Conservation (phyloP, 768 basidiomycete species). For the Tylopilus balloui region DNA sequence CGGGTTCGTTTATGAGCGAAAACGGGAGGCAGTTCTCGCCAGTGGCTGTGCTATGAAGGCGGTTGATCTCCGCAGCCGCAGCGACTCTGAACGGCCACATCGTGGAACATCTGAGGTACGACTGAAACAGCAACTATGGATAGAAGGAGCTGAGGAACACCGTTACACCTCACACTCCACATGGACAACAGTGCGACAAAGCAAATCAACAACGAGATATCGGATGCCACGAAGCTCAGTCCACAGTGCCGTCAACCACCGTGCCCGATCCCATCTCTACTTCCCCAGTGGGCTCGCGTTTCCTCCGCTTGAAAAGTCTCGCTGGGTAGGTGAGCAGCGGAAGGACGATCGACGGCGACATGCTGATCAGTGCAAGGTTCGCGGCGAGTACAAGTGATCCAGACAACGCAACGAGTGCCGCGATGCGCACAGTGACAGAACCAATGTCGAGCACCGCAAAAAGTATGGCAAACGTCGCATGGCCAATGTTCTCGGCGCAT, state of each 20-base stretch:
- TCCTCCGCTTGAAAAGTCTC: background rate
- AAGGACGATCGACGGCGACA: constrained; percentile 5
- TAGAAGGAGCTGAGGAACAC: background rate
- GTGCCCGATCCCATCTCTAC: background rate
- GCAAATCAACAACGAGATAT: background rate
- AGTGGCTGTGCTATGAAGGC: constrained; percentile 4
- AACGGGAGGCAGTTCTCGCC: background rate
- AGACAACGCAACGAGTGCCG: constrained; percentile 10
- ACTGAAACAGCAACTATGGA: background rate
- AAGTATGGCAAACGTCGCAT: constrained; percentile 13
- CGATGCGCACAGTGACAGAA: constrained; percentile 16
- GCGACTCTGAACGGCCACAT: background rate
- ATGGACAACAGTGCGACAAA: background rate
- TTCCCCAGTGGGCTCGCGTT: background rate
- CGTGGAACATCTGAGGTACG: background rate
- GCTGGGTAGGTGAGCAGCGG: constrained; percentile 1
- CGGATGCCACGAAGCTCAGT: background rate
- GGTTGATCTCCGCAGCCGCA: constrained; percentile 1
- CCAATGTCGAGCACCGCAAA: constrained; percentile 21
- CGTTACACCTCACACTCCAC: background rate
- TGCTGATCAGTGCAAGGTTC: constrained; percentile 10
- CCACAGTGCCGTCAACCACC: background rate
- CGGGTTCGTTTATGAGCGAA: constrained; percentile 5
- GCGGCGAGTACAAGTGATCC: constrained; percentile 9
- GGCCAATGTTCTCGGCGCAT: constrained; percentile 11